phyloP scores from a whole-genome alignment of 306 rosid genomes.

The Cucumis cinereus region DNA sequence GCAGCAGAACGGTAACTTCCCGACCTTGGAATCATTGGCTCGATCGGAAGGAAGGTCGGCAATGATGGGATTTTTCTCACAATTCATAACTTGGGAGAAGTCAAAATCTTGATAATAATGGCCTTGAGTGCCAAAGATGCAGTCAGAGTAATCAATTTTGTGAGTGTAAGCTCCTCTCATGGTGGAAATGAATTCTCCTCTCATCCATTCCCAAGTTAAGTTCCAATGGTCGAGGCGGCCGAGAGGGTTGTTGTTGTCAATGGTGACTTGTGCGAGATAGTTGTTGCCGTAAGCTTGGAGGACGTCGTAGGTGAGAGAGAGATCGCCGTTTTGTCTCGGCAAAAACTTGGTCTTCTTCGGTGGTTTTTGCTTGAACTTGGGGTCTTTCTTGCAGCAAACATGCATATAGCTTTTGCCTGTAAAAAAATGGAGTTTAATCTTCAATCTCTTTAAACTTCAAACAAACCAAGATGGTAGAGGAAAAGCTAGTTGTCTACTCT shows the following conservation, averaged over 20 bases:
- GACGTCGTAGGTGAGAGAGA: constrained; percentile 43
- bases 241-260: constrained; percentile 57
- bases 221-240: constrained; percentile 92
- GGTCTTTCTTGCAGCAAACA: constrained; percentile 67
- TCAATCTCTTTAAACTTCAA: background rate
- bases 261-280: constrained; percentile 54
- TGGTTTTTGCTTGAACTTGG: constrained; percentile 25
- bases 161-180: constrained; percentile 66
- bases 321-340: constrained; percentile 46
- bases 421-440: background rate
- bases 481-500: no score
- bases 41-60: constrained; percentile 52
- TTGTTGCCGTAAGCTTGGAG: constrained; percentile 38
- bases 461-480: no score
- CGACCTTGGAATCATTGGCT: constrained; percentile 42
- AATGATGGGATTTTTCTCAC: constrained; percentile 47
- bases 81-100: constrained; percentile 51
- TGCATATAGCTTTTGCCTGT: constrained; percentile 36
- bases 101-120: constrained; percentile 38
- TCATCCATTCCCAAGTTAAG: constrained; percentile 77
- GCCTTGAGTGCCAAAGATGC: constrained; percentile 56
- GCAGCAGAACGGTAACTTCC: constrained; percentile 66
- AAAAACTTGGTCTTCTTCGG: constrained; percentile 30
- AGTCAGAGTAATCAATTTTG: constrained; percentile 26
- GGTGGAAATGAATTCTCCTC: constrained; percentile 58